Conservation (phyloP, 805 yeast species). For the Candida golubevii region DNA sequence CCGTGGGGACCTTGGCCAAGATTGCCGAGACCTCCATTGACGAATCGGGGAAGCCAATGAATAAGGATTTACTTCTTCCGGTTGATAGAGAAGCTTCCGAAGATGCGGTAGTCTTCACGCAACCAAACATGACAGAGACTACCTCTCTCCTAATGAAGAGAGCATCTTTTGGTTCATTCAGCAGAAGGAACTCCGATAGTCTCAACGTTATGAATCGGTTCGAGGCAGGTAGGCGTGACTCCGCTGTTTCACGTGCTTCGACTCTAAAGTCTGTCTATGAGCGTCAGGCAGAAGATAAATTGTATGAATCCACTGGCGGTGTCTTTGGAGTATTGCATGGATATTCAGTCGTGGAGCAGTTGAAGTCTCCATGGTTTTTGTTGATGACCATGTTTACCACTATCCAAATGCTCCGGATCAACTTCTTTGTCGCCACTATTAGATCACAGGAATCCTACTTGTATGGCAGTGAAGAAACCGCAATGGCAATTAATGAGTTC, state of each 20-base stretch:
- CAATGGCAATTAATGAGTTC: slow-evolving; percentile 55
- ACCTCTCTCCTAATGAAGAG: slow-evolving; percentile 35
- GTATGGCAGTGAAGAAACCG: slow-evolving; percentile 49
- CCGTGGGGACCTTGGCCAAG: slow-evolving; percentile 62
- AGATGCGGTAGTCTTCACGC: slow-evolving; percentile 20
- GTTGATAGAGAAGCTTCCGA: slow-evolving; percentile 34
- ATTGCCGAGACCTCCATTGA: slow-evolving; percentile 70
- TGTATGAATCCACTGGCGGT: slow-evolving; percentile 48
- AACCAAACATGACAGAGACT: slow-evolving; percentile 39
- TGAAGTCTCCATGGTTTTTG: slow-evolving; percentile 68
- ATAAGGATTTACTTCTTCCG: slow-evolving; percentile 40
- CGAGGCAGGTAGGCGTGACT: slow-evolving; percentile 24
- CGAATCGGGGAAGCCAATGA: slow-evolving; percentile 58
- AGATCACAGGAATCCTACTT: slow-evolving; percentile 77
- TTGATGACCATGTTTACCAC: slow-evolving; percentile 77
- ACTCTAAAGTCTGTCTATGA: slow-evolving; percentile 60
- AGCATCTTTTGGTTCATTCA: slow-evolving; percentile 22
- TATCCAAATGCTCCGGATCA: slow-evolving; percentile 85
- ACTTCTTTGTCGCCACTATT: slow-evolving; percentile 88
- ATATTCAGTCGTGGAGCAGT: slow-evolving; percentile 43
- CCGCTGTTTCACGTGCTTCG: slow-evolving; percentile 34
- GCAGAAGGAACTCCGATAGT: slow-evolving; percentile 18
- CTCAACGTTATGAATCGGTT: not conserved
- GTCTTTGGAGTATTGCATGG: slow-evolving; percentile 76
- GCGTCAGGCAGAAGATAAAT: slow-evolving; percentile 56